Evolutionary conservation across 2,329 filamentous ascomycete genomes (phyloP), one percentile per base, ranked within the genome.

Genomic region (Fusarium redolens): DNA sequence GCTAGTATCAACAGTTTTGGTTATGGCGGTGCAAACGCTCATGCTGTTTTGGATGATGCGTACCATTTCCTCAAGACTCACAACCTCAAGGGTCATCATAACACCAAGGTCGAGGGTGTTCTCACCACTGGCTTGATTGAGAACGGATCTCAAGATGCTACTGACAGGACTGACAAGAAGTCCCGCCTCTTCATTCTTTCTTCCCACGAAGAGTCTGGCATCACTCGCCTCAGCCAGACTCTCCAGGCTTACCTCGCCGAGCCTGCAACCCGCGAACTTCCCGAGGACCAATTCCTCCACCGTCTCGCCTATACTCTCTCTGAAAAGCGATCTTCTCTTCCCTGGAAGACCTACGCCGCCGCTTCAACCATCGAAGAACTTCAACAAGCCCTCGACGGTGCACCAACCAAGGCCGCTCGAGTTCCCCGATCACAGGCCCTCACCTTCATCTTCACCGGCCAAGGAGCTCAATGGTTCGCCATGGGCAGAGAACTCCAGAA

Each of bases 51-150:
- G 35, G 51, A 55, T n/a, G 51, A 55, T 41, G 51, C 51, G 13
- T 55, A 55, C 15, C 51, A 55, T n/a, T 55, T 55, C 15, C 51
- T 55, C 51, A 55, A 41, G 25, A 41, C 51, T 17, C 51, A 55
- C 22, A 55, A 55, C 25, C 51, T 55, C 2, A 41, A 31, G 18
- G 52, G 37, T 17, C 52, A 31, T 25, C 52, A 55, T 35, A 55
- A 55, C n/a, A 56, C 35, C 5, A 55, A 55, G 20, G 35, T 41
- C 10, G 51, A 55, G 11, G 51, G 35, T 0, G 14, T 31, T 22
- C 35, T 15, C 1, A 17, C 5, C 7, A 14, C 33, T 0, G 14
- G 35, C 11, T 10, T 18, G 7, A 31, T 22, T 41, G 25, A 4
- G 7, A 41, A 55, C 11, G 35, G 51, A 14, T 18, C 25, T 18